Conservation (phyloP, 2,329 filamentous ascomycete species). For the Akanthomyces uredinophilus region DNA sequence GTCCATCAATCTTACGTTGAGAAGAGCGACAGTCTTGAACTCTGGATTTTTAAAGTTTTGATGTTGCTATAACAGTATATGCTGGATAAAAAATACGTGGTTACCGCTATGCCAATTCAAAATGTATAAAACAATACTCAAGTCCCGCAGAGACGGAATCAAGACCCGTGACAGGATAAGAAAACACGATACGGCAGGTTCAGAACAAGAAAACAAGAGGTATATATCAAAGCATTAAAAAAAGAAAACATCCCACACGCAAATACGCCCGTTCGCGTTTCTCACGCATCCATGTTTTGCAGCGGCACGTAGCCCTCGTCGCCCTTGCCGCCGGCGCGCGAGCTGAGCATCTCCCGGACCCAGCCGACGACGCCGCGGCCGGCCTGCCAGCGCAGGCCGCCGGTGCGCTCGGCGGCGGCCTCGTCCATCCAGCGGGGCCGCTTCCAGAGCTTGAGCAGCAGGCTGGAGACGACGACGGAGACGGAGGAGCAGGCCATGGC, state of each 20-base stretch:
- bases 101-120: conserved; percentile 2
- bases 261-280: neutral
- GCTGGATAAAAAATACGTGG: neutral
- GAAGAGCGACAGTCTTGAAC: neutral
- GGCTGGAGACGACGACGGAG: conserved; percentile 77
- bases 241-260: neutral
- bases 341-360: conserved; percentile 35
- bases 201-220: neutral
- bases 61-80: conserved; percentile 7
- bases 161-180: neutral
- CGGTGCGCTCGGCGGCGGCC: conserved; percentile 55
- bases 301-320: conserved; percentile 58
- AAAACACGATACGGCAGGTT: neutral
- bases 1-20: neutral
- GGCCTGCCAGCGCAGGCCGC: conserved; percentile 36
- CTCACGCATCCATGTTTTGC: conserved; percentile 42
- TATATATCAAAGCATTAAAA: neutral
- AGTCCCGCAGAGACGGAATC: neutral
- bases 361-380: conserved; percentile 40
- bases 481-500: conserved; percentile 92
- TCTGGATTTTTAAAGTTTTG: neutral
- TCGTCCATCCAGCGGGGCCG: conserved; percentile 84
- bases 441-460: conserved; percentile 82
- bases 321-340: conserved; percentile 29
- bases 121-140: neutral